Evolutionary conservation across 2,329 filamentous ascomycete species (phyloP), one percentile per base, ranked within the genome.

Genomic region (Fusarium sterilihyphosum): DNA sequence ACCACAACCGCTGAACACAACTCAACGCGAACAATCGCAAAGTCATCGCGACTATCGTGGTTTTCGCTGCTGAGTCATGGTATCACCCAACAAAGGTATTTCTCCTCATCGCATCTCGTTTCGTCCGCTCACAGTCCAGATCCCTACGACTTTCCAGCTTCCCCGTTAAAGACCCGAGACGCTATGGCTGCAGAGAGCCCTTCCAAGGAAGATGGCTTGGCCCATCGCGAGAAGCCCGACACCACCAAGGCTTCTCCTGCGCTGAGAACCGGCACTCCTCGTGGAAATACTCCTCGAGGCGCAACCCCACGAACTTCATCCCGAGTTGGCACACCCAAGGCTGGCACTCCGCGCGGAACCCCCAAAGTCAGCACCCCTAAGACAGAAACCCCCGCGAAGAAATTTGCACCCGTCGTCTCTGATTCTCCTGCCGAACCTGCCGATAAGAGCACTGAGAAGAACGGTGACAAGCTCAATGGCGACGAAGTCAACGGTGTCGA

Each of bases 131-230:
- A 73, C 61, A 22, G 3, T 40, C 41, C 53, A 79, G 77, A 78
- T 56, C 77, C 71, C 8, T 79, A 79, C 70, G 76, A 78, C 38
- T 64, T 78, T 31, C 76, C 77, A 37, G 46, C 44, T 47, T 78
- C 77, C 44, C 77, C 77, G 5, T 38, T 52, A 26, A 67, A 57
- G 43, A 43, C 65, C 11, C 60, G 60, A 54, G 65, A 66, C 44
- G 69, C 60, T 26, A 74, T 74, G 54, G 41, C 49, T 37, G 31
- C 58, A 1, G 67, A 62, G 17, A 69, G 70, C 26, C 70, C 75
- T 22, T 56, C 47, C 33, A 77, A 67, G 44, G 71, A 73, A 17
- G 75, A 72, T 13, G 64, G 50, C 40, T 54, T 75, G 31, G 67
- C n/a, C 22, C 66, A 70, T 49, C 71, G 71, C 16, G 67, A 77